phyloP scores from a whole-genome alignment of 2,329 filamentous ascomycete species.

The Ophiocordyceps sinensis region DNA sequence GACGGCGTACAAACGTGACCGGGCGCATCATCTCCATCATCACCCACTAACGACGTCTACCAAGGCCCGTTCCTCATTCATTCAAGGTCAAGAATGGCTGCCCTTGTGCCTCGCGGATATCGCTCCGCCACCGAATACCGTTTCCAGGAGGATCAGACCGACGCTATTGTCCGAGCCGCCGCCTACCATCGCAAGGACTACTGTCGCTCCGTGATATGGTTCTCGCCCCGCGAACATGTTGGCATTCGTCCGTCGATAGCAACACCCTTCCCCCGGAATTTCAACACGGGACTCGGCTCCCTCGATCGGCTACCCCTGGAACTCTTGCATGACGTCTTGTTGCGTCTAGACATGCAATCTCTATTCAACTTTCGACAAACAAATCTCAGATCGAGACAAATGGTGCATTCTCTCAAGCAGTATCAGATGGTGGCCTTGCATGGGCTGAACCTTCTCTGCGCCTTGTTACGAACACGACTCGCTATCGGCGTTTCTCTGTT shows the following conservation, averaged over 20 bases:
- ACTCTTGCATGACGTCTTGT: conserved; percentile 13
- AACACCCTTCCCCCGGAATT: conserved; percentile 10
- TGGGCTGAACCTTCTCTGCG: conserved; percentile 15
- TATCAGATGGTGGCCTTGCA: conserved; percentile 10
- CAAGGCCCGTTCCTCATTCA: neutral
- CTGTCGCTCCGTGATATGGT: conserved; percentile 15
- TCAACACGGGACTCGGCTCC: conserved; percentile 9
- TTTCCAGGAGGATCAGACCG: conserved; percentile 10
- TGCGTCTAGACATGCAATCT: conserved; percentile 15
- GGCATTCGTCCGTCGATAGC: conserved; percentile 13
- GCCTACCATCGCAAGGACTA: conserved; percentile 16
- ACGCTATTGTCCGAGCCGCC: conserved; percentile 14
- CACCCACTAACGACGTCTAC: neutral
- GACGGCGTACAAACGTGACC: too few species aligned
- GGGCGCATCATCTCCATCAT: too few species aligned
- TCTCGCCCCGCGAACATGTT: conserved; percentile 13
- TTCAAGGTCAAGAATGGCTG: neutral
- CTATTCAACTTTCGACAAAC: conserved; percentile 16
- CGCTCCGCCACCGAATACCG: conserved; percentile 8
- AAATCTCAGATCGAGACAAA: conserved; percentile 9
- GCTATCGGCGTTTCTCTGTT: conserved; percentile 9
- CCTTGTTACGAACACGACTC: conserved; percentile 13
- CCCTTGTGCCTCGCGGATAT: conserved; percentile 22
- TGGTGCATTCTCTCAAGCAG: conserved; percentile 10
- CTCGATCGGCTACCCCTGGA: conserved; percentile 16